phyloP scores from a whole-genome alignment of 257 asterid species.

The Solanum boliviense region DNA sequence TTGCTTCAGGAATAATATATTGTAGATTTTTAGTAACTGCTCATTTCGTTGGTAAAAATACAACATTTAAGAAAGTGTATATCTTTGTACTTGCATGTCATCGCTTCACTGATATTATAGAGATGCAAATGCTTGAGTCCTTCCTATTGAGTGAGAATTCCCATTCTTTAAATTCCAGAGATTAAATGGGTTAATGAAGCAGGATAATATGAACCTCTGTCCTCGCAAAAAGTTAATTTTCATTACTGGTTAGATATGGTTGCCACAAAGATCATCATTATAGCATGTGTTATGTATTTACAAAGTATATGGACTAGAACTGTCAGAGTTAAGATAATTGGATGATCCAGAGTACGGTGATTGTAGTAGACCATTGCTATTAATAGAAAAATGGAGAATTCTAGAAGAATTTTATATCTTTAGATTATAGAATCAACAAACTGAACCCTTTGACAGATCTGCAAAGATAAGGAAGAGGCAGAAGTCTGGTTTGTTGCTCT shows the following conservation, averaged over 20 bases:
- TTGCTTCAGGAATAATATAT: background rate
- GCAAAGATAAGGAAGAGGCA: slow-evolving; percentile 76
- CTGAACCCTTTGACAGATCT: slow-evolving; percentile 37
- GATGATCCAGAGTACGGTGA: background rate
- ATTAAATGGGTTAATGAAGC: background rate
- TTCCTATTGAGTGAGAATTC: background rate
- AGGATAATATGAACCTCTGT: background rate
- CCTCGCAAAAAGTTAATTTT: background rate
- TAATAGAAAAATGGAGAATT: background rate
- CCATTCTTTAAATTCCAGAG: background rate
- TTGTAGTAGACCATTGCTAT: background rate
- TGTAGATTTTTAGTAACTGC: background rate
- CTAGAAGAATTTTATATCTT: background rate
- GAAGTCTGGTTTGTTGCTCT: slow-evolving; percentile 65
- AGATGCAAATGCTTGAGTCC: background rate
- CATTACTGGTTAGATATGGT: background rate
- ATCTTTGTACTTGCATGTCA: background rate
- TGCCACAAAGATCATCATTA: background rate
- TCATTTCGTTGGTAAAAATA: background rate
- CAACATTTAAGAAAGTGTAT: background rate
- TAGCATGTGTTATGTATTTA: background rate
- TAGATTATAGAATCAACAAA: background rate
- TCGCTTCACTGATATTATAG: background rate
- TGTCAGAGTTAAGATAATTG: background rate
- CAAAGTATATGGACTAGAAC: background rate